Base-by-base conservation (phyloP, 495 filamentous ascomycete genomes). In the Aspergillus funiculosus region DNA sequence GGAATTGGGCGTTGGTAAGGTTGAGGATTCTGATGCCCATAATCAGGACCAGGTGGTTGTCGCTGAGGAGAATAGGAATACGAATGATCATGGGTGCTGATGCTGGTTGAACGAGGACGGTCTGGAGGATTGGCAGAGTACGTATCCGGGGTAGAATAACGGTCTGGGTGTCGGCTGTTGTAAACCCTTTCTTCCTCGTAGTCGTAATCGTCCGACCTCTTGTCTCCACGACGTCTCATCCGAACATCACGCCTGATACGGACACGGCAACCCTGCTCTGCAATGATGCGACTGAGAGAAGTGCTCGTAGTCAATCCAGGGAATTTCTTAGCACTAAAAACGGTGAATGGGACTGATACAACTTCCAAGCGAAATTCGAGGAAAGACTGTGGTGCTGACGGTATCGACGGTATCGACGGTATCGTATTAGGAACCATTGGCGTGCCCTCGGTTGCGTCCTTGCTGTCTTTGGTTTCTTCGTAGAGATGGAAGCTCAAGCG, bases 301-400 rank as follows among this genome's bases (percentile, higher is more conserved):
- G 92, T 98, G 65, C 89, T 95, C 64, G 92, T 90, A 1, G 87
- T 82, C 53, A 98, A 69, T 8, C 92, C 92, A 27, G 92, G 92
- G 71, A 98, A 98, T 71, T 96, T 98, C 80, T 98, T 98, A 18
- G 92, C 92, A 55, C 89, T 95, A 71, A 82, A 98, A 7, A 97
- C 94, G 5, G 75, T 80, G 60, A 98, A 98, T 1, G 87, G 83
- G 15, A 73, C 66, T 0, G 90, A 94, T 66, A 94, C 88, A 46
- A 96, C 86, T 59, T 95, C 89, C 67, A 96, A 72, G n/a, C 94
- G 76, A 62, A 84, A 85, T 41, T 82, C 73, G 37, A 72, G 62
- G 48, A 68, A 65, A 40, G 66, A 59, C 47, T 67, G 64, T 2
- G 67, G 73, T 3, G 62, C 58, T 29, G 53, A 54, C 0, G 68